Conservation (phyloP, 345 rosid species). For the Aquilaria malaccensis region DNA sequence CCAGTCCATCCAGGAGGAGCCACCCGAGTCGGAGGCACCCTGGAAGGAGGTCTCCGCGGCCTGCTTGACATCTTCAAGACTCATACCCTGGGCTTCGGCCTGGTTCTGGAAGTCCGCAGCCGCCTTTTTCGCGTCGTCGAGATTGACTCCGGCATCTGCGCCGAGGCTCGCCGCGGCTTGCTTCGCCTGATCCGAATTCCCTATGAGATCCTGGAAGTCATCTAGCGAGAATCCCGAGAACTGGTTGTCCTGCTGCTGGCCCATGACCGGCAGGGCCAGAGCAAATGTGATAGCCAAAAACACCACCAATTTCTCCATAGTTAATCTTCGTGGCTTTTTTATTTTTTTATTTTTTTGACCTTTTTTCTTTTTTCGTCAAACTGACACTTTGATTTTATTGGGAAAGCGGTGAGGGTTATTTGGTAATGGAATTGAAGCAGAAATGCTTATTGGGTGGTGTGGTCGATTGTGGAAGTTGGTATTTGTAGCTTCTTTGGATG, state of each 20-base stretch:
- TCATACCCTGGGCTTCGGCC: background rate
- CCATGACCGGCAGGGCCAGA: background rate
- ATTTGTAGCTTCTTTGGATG: too few species aligned
- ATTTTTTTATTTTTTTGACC: background rate
- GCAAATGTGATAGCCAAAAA: background rate
- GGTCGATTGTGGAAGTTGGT: too few species aligned
- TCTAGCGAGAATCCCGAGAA: too few species aligned
- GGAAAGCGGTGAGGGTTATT: background rate
- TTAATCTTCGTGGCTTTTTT: background rate
- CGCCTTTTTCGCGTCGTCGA: too few species aligned
- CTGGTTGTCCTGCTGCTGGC: too few species aligned
- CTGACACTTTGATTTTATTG: too few species aligned
- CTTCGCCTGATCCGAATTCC: background rate
- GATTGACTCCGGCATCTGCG: background rate
- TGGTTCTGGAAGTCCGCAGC: background rate
- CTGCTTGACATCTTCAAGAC: background rate
- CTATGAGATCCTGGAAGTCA: too few species aligned
- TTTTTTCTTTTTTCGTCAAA: background rate
- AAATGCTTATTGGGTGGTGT: background rate
- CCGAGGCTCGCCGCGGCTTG: background rate
- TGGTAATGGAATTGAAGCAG: background rate
- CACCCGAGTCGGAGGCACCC: background rate
- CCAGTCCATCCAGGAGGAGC: background rate
- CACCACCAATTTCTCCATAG: slow-evolving; percentile 6
- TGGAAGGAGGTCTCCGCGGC: background rate